phyloP scores from a whole-genome alignment of 306 rosid species.

The Adenanthera pavonina region DNA sequence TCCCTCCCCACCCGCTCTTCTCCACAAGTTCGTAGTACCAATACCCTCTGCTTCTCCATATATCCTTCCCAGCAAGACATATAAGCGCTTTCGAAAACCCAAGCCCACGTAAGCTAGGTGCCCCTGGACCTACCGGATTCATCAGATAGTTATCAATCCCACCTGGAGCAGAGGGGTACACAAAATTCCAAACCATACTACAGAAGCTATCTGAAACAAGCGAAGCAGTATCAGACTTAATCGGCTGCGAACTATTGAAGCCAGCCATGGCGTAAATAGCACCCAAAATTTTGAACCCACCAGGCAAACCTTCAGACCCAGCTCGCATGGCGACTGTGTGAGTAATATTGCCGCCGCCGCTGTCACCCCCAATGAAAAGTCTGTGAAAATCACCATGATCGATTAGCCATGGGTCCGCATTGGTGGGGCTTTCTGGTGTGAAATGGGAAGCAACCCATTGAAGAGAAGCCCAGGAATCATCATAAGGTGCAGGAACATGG shows the following conservation, averaged over 20 bases:
- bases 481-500: slow-evolving; percentile 43
- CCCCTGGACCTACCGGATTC: slow-evolving; percentile 35
- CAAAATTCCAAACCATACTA: slow-evolving; percentile 36
- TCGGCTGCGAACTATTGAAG: slow-evolving; percentile 45
- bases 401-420: slow-evolving; percentile 48
- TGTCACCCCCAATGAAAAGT: slow-evolving; percentile 56
- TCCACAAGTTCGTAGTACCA: slow-evolving; percentile 37
- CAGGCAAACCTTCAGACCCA: slow-evolving; percentile 44
- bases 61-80: slow-evolving; percentile 44
- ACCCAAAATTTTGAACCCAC: slow-evolving; percentile 40
- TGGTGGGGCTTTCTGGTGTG: no score
- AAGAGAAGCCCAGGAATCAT: slow-evolving; percentile 50
- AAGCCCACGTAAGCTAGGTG: slow-evolving; percentile 43
- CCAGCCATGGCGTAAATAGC: slow-evolving; percentile 43
- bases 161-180: slow-evolving; percentile 36
- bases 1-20: slow-evolving; percentile 48
- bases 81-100: slow-evolving; percentile 41
- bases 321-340: slow-evolving; percentile 45
- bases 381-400: slow-evolving; percentile 36
- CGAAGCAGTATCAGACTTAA: slow-evolving; percentile 24
- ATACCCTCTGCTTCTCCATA: slow-evolving; percentile 44
- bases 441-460: slow-evolving; percentile 48
- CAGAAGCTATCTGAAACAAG: not conserved
- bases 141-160: slow-evolving; percentile 43
- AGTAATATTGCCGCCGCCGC: slow-evolving; percentile 55